Evolutionary conservation across 163 green algal genomes (phyloP).

Genomic region (Scenedesmus sp.): DNA sequence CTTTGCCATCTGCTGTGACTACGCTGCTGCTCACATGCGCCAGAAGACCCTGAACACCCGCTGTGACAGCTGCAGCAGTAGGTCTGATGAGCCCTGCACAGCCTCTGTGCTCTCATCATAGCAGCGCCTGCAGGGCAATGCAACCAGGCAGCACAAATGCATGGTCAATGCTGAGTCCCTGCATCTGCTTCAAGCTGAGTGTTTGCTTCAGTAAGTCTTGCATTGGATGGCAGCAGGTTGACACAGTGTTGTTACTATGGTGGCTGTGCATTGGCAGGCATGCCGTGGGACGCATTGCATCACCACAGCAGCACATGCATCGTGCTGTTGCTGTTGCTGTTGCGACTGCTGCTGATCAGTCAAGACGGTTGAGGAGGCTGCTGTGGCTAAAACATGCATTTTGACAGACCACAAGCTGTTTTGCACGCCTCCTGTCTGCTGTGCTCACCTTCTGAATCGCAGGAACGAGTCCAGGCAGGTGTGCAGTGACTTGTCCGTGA

Average conservation of each 20-base stretch:
- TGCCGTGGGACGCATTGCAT: background rate
- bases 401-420: background rate
- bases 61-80: slow-evolving; percentile 60
- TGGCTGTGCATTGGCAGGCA: background rate
- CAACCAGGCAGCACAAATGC: too few species aligned
- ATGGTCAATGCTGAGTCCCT: too few species aligned
- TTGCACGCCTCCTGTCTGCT: background rate
- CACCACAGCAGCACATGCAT: background rate
- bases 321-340: background rate
- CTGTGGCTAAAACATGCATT: background rate
- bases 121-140: slow-evolving; percentile 38
- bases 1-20: background rate
- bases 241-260: background rate
- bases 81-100: slow-evolving; percentile 52
- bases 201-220: background rate
- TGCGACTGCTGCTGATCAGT: background rate
- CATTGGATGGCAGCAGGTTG: background rate
- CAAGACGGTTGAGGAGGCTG: background rate
- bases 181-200: background rate
- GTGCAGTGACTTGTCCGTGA: slow-evolving; percentile 57
- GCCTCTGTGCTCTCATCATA: slow-evolving; percentile 53
- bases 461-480: slow-evolving; percentile 69
- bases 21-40: slow-evolving; percentile 62
- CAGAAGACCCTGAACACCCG: slow-evolving; percentile 70
- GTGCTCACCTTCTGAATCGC: slow-evolving; percentile 59